A percentile compares a stretch with the other conserved stretches of the same genome.
Conservation (phyloP, 2,329 filamentous ascomycete species). For the Bipolaris bicolor region DNA sequence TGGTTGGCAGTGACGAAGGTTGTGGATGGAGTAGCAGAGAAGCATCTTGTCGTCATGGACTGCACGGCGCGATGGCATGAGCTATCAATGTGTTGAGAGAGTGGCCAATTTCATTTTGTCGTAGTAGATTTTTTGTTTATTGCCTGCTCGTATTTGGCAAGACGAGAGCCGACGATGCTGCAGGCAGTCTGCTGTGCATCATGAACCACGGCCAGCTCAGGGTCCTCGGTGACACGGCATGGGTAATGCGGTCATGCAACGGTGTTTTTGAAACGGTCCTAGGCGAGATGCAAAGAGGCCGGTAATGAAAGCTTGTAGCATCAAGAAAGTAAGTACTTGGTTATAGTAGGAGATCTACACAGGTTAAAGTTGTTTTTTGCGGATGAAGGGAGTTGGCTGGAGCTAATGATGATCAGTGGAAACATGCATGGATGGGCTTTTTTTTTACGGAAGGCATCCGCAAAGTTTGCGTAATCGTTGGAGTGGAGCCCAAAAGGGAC, state of each 20-base stretch:
- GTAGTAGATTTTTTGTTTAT: neutral
- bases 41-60: neutral
- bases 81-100: neutral
- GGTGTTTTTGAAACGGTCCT: constrained; percentile 8
- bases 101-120: too few relatives aligned
- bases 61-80: neutral
- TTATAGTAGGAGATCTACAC: neutral
- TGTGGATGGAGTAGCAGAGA: neutral
- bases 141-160: neutral
- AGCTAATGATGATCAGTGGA: neutral
- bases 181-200: constrained; percentile 12
- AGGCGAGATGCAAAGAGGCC: neutral
- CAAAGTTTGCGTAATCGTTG: neutral
- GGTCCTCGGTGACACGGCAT: constrained; percentile 1
- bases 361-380: too few relatives aligned
- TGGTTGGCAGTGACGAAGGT: neutral
- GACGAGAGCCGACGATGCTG: constrained; percentile 6
- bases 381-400: neutral
- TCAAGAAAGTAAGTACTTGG: neutral
- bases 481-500: constrained; percentile 1
- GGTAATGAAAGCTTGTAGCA: neutral
- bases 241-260: neutral
- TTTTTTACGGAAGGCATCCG: neutral
- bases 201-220: neutral
- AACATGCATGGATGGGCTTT: neutral